A percentile compares a stretch with the other conserved stretches of the same genome.
These are phyloP conservation scores for Rubia tinctorum DNA, from an alignment of 305 asterid species.

Conservation along the genomic window DNA sequence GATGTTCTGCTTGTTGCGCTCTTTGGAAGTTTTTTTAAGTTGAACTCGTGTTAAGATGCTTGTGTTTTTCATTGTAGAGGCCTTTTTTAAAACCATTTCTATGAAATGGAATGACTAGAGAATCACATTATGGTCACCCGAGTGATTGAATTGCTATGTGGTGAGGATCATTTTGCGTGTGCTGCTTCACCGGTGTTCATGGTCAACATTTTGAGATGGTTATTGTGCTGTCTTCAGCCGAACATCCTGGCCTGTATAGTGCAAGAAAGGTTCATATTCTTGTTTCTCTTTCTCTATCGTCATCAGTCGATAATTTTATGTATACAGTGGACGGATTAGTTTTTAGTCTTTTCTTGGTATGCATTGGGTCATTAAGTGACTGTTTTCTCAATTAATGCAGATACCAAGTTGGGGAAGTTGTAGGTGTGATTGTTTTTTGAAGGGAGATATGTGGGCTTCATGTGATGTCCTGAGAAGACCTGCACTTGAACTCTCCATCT, in stretches of 20 bases:
- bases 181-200: conserved; percentile 19
- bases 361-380: neutral
- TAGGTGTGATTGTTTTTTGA: conserved; percentile 36
- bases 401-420: conserved; percentile 30
- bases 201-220: conserved; percentile 29
- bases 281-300: conserved; percentile 5
- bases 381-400: conserved; percentile 34
- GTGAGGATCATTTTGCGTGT: conserved; percentile 14
- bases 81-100: conserved; percentile 9
- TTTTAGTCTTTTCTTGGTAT: neutral
- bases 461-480: conserved; percentile 54
- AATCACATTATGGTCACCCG: conserved; percentile 27
- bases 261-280: conserved; percentile 22
- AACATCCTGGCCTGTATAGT: conserved; percentile 20
- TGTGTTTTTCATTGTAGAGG: conserved; percentile 14
- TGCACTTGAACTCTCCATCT: conserved; percentile 41
- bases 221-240: conserved; percentile 27
- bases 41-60: conserved; percentile 1
- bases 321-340: neutral
- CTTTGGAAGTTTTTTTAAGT: neutral
- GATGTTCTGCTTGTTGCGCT: neutral
- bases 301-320: neutral
- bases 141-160: conserved; percentile 10
- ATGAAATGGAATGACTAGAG: conserved; percentile 27
- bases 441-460: conserved; percentile 72